Base-by-base conservation (phyloP, 805 yeast genomes). In the Candida awuae region DNA sequence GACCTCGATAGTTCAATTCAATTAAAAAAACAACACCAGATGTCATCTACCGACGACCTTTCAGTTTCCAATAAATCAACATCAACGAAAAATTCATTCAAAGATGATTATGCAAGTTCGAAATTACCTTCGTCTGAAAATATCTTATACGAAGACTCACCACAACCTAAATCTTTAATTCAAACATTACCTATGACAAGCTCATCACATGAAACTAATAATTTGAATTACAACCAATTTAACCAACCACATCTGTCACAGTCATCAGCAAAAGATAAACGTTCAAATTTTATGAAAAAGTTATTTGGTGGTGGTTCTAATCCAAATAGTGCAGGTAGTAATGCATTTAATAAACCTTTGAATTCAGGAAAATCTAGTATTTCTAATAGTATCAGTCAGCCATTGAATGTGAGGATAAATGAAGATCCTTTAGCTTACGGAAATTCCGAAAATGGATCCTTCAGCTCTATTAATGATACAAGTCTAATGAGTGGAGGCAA, bases 331-430 rank as follows among this genome's bases (percentile, higher is more conserved):
- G 30, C 42, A 17, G 21, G 16, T 7, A 29, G 32, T 26, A 16
- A 5, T 17, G 19, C 29, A n/a, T 14, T 16, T 13, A 23, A 29
- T 22, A 9, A 23, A 25, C 21, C 32, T 23, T 6, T 13, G 9
- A 4, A 9, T 16, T 37, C 41, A 13, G 38, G 47, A 38, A 31
- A 47, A 12, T 20, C 39, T 1, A 47, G 56, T 4, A 50, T 50
- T 9, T 47, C 56, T 1, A 52, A 44, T 20, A 41, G 44, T n/a
- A 58, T 59, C 10, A 49, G 63, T 32, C 52, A 53, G 9, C 63
- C 63, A 18, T 50, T 51, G 54, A 57, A 59, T 41, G 51, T 56
- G 30, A 47, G 58, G 28, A 52, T 45, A 18, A 54, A 57, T 29
- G 62, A 56, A 8, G 58, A 50, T 7, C 40, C 54, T 0, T 23